These are phyloP conservation scores for Cavenderia fasciculata DNA, from an alignment of 78 protist species.

Conservation along the genomic window DNA sequence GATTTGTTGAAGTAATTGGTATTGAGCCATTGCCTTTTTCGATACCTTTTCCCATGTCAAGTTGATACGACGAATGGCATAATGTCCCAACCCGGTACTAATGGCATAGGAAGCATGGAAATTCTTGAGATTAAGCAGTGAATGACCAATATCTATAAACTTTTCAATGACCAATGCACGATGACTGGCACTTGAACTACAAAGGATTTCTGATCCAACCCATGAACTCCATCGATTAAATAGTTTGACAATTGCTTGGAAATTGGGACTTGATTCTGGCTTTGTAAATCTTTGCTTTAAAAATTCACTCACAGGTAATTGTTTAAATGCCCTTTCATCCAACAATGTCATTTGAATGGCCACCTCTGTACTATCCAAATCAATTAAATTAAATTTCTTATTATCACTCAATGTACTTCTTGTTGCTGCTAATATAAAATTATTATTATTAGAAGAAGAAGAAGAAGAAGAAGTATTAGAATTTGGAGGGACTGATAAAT, in stretches of 20 bases:
- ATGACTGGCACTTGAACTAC: background rate
- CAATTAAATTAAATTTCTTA: slow-evolving; percentile 20
- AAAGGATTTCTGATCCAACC: slow-evolving; percentile 61
- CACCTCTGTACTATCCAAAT: slow-evolving; percentile 15
- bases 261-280: slow-evolving; percentile 32
- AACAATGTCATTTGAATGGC: slow-evolving; percentile 48
- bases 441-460: too few species aligned
- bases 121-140: slow-evolving; percentile 10
- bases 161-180: slow-evolving; percentile 44
- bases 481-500: too few species aligned
- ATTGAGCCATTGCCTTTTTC: slow-evolving; percentile 6
- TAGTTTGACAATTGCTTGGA: slow-evolving; percentile 33
- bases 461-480: too few species aligned
- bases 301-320: slow-evolving; percentile 12
- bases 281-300: slow-evolving; percentile 27
- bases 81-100: slow-evolving; percentile 51
- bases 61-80: slow-evolving; percentile 28
- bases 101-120: slow-evolving; percentile 50
- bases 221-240: slow-evolving; percentile 73
- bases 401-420: too few species aligned
- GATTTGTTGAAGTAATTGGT: background rate
- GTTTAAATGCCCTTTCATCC: slow-evolving; percentile 45
- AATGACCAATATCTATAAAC: slow-evolving; percentile 28
- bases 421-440: background rate
- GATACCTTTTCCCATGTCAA: slow-evolving; percentile 48